Evolutionary conservation across 805 yeast genomes (phyloP).

Genomic region (Naumovozyma castellii): DNA sequence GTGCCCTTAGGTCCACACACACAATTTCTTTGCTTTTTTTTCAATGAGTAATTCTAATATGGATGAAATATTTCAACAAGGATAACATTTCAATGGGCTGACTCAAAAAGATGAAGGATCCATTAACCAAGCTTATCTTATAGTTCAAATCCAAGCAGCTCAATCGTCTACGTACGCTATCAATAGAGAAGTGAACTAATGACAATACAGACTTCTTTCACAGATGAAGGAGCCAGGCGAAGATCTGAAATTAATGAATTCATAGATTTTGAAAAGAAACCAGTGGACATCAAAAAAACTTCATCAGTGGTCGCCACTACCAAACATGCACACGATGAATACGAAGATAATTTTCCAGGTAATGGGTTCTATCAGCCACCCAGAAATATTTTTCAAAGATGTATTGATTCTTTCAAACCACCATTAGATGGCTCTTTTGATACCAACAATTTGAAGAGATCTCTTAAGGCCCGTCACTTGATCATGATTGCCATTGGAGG

Average conservation of each 20-base stretch:
- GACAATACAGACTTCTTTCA: neutral
- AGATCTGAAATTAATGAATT: neutral
- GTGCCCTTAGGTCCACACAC: too few relatives aligned
- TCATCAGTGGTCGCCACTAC: neutral
- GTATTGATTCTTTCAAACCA: conserved; percentile 13
- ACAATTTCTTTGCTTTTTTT: too few relatives aligned
- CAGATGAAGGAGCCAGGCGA: neutral
- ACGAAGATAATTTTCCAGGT: neutral
- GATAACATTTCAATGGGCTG: too few relatives aligned
- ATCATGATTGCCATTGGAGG: conserved; percentile 29
- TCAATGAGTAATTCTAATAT: too few relatives aligned
- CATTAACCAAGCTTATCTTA: too few relatives aligned
- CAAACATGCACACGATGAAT: neutral
- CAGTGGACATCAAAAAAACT: neutral
- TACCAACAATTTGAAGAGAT: conserved; percentile 27
- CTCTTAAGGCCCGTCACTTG: conserved; percentile 20
- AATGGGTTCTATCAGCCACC: neutral
- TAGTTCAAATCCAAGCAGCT: too few relatives aligned
- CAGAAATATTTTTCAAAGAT: conserved; percentile 6
- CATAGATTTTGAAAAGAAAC: neutral
- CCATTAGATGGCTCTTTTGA: conserved; percentile 14
- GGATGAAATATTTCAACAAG: too few relatives aligned
- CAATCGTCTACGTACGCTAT: too few relatives aligned
- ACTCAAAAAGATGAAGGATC: too few relatives aligned
- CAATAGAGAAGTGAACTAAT: too few relatives aligned